A percentile compares a stretch with the other conserved stretches of the same genome.
phyloP scores from a whole-genome alignment of 2,329 filamentous ascomycete species.

The Cercospora zeae-maydis region DNA sequence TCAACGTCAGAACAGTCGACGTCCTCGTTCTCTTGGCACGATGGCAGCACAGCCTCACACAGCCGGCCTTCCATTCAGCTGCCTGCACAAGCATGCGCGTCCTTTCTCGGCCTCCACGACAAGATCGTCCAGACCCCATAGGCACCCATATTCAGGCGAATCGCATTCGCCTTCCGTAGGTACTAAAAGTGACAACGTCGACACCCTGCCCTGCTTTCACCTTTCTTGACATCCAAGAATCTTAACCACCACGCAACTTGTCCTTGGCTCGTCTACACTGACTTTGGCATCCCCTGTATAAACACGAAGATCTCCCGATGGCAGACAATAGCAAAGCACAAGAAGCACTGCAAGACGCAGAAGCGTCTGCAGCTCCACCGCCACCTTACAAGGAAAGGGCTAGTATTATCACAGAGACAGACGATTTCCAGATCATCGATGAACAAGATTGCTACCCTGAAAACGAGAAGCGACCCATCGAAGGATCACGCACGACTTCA shows the following conservation, averaged over 20 bases:
- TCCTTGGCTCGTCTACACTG: constrained; percentile 6
- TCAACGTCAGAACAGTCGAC: background rate
- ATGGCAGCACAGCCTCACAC: constrained; percentile 10
- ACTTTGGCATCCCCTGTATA: background rate
- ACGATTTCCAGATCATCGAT: constrained; percentile 16
- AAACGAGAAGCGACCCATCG: background rate
- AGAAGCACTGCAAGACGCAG: constrained; percentile 14
- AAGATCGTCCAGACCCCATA: constrained; percentile 3
- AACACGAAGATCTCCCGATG: background rate
- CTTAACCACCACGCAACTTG: background rate
- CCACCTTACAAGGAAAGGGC: constrained; percentile 13
- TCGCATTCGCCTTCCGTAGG: background rate
- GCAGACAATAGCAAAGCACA: constrained; percentile 12
- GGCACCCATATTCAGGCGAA: constrained; percentile 4
- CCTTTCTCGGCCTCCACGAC: constrained; percentile 8
- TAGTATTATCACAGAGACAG: constrained; percentile 6
- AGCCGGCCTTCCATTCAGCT: constrained; percentile 5
- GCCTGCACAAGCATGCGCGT: constrained; percentile 13
- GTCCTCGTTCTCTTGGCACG: background rate
- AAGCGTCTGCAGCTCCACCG: constrained; percentile 13
- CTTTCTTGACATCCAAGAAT: constrained; percentile 5
- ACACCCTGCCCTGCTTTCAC: constrained; percentile 1
- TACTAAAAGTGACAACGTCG: constrained; percentile 5
- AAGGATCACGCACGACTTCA: background rate
- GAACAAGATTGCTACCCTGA: constrained; percentile 4